Evolutionary conservation across 345 rosid genomes (phyloP).

Genomic region (Eucalyptus sp.): DNA sequence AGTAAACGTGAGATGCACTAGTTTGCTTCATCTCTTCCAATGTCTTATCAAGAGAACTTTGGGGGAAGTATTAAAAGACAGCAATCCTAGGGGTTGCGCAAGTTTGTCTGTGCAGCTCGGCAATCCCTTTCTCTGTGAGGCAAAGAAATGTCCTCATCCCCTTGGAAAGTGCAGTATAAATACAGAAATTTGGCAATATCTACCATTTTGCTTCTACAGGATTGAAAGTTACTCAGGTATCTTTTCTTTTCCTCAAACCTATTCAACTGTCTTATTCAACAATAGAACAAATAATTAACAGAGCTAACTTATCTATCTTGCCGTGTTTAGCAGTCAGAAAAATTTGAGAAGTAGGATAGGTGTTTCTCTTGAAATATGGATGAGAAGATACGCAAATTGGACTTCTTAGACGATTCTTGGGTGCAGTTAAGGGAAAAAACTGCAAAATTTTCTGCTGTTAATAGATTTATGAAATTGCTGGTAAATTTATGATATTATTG

Average conservation of each 20-base stretch:
- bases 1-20: neutral
- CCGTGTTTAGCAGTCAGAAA: rapidly evolving
- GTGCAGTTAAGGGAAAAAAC: too few species aligned
- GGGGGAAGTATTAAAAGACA: neutral
- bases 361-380: too few species aligned
- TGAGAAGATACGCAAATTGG: too few species aligned
- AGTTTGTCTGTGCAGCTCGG: neutral
- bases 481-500: too few species aligned
- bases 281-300: neutral
- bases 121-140: neutral
- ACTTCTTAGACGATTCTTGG: too few species aligned
- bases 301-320: neutral
- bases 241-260: neutral
- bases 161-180: neutral
- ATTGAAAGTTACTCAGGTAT: rapidly evolving
- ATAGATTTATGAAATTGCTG: too few species aligned
- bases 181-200: neutral
- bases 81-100: neutral
- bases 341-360: neutral
- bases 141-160: neutral
- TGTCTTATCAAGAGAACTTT: neutral
- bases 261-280: neutral
- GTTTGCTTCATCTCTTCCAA: neutral
- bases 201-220: neutral
- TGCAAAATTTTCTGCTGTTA: too few species aligned